Evolutionary conservation across 2,329 filamentous ascomycete species (phyloP).

Genomic region (Ceratocystiopsis sp.): DNA sequence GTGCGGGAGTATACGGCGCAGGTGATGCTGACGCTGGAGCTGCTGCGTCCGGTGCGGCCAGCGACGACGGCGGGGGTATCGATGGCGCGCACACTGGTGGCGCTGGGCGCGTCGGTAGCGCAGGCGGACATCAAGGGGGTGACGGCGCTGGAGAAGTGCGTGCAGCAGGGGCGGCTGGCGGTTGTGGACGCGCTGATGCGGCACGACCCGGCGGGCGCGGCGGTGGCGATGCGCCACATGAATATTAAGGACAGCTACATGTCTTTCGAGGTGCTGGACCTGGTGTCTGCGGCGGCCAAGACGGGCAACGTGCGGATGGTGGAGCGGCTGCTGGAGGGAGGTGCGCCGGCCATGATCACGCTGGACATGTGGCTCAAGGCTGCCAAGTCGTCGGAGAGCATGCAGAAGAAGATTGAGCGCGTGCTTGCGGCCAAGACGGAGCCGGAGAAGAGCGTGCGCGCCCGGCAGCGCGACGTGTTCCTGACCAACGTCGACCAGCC

Average conservation of each 20-base stretch:
- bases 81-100: slow-evolving; percentile 49
- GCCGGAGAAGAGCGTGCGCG: slow-evolving; percentile 17
- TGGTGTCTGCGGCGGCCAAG: slow-evolving; percentile 51
- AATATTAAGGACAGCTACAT: slow-evolving; percentile 36
- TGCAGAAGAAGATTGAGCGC: slow-evolving; percentile 2
- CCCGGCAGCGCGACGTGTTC: slow-evolving; percentile 25
- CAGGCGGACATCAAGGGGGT: slow-evolving; percentile 51
- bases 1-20: slow-evolving; percentile 24
- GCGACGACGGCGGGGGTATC: slow-evolving; percentile 53
- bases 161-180: slow-evolving; percentile 30
- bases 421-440: slow-evolving; percentile 29
- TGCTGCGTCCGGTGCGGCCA: slow-evolving; percentile 46
- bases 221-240: slow-evolving; percentile 51
- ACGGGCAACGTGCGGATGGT: slow-evolving; percentile 34
- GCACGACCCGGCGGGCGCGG: slow-evolving; percentile 41
- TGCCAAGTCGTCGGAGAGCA: slow-evolving; percentile 24
- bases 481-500: slow-evolving; percentile 40
- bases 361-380: slow-evolving; percentile 49
- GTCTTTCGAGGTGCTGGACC: slow-evolving; percentile 40
- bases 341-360: slow-evolving; percentile 40
- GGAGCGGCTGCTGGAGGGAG: slow-evolving; percentile 43
- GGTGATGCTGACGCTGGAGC: slow-evolving; percentile 53
- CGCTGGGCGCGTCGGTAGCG: slow-evolving; percentile 53
- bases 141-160: slow-evolving; percentile 50
- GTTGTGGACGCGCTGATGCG: slow-evolving; percentile 33